A percentile compares a stretch with the other conserved stretches of the same genome.
Evolutionary conservation across 2,329 filamentous ascomycete genomes (phyloP).

Genomic region (Fusarium foetens): DNA sequence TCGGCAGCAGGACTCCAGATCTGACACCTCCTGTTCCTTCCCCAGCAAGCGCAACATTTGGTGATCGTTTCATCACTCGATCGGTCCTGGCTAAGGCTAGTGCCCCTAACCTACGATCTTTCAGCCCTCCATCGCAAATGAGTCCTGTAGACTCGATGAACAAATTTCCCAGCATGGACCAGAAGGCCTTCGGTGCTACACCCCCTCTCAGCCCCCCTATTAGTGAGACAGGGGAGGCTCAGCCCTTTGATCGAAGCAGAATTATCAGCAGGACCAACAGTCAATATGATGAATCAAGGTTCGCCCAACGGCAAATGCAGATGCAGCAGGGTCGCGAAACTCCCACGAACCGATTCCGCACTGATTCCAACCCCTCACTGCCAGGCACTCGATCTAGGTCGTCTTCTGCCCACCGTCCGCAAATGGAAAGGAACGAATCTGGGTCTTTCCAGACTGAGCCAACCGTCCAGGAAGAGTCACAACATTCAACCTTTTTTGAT

Average conservation of each 20-base stretch:
- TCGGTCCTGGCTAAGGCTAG: slow-evolving; percentile 66
- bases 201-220: slow-evolving; percentile 65
- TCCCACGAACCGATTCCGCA: slow-evolving; percentile 58
- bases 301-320: slow-evolving; percentile 82
- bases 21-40: slow-evolving; percentile 57
- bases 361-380: slow-evolving; percentile 58
- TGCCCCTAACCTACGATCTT: slow-evolving; percentile 73
- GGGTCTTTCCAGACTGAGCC: slow-evolving; percentile 45
- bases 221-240: slow-evolving; percentile 76
- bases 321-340: slow-evolving; percentile 80
- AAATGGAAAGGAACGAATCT: slow-evolving; percentile 48
- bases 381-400: slow-evolving; percentile 58
- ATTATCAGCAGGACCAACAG: slow-evolving; percentile 75
- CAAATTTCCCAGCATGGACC: slow-evolving; percentile 50
- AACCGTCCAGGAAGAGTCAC: slow-evolving; percentile 48
- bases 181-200: slow-evolving; percentile 49
- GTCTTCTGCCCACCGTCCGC: slow-evolving; percentile 55
- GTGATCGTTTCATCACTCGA: slow-evolving; percentile 60
- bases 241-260: slow-evolving; percentile 79
- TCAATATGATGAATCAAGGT: slow-evolving; percentile 86
- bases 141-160: slow-evolving; percentile 52
- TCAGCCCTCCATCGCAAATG: slow-evolving; percentile 59
- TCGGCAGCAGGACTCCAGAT: slow-evolving; percentile 63
- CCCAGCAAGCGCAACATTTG: slow-evolving; percentile 55
- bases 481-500: slow-evolving; percentile 55